phyloP scores from a whole-genome alignment of 2,329 filamentous ascomycete genomes.

The Aureobasidium sp. region DNA sequence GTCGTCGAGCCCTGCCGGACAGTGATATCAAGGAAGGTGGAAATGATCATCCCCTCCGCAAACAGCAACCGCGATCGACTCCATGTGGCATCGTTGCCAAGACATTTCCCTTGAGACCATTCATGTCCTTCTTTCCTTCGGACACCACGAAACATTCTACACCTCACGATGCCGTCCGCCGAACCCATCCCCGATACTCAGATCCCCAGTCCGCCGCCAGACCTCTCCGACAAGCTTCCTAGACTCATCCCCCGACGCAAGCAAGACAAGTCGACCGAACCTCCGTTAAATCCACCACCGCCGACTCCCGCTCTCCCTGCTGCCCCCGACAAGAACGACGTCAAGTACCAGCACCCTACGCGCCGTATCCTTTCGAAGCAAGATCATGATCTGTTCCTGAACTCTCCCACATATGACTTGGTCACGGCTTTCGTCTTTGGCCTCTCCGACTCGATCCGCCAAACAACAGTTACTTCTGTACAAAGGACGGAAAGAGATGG shows the following conservation, averaged over 20 bases:
- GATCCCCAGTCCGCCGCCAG: conserved; percentile 26
- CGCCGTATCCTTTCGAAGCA: conserved; percentile 71
- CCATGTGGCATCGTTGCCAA: conserved; percentile 3
- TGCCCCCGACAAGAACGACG: conserved; percentile 50
- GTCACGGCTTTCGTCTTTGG: conserved; percentile 79
- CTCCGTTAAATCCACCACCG: conserved; percentile 50
- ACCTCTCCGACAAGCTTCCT: conserved; percentile 52
- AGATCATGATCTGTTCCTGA: conserved; percentile 75
- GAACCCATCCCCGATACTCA: conserved; percentile 78
- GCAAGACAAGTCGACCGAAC: conserved; percentile 37
- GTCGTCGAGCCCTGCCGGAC: not conserved
- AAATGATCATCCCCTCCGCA: conserved; percentile 1
- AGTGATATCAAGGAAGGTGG: not conserved
- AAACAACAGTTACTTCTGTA: conserved; percentile 56
- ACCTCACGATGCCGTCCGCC: conserved; percentile 44
- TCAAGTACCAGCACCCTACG: conserved; percentile 56
- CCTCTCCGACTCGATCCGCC: conserved; percentile 71
- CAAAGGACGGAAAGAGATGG: conserved; percentile 49
- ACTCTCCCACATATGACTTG: conserved; percentile 66
- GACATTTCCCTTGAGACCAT: not conserved
- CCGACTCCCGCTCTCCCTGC: conserved; percentile 65
- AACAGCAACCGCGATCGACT: not conserved
- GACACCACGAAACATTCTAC: not conserved
- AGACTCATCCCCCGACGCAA: conserved; percentile 59
- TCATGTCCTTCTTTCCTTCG: not conserved